phyloP scores from a whole-genome alignment of 108 stramenopile genomes.

The Cyclotella sp. region DNA sequence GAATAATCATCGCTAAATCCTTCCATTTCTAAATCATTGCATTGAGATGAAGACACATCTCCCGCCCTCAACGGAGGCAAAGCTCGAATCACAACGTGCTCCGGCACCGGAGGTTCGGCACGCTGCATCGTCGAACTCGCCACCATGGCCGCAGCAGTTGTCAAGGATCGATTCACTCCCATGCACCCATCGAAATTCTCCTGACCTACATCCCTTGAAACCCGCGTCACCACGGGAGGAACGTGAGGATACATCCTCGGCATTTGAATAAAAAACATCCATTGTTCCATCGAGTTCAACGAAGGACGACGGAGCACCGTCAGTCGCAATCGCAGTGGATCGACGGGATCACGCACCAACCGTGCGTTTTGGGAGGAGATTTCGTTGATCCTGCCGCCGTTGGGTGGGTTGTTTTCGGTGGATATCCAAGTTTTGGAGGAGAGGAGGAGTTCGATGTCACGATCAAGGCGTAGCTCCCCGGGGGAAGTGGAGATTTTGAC shows the following conservation, averaged over 20 bases:
- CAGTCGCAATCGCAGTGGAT: conserved; percentile 59
- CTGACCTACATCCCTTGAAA: conserved; percentile 40
- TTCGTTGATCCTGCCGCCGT: conserved; percentile 20
- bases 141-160: conserved; percentile 32
- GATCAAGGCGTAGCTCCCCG: conserved; percentile 74
- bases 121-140: conserved; percentile 56
- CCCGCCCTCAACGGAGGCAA: neutral
- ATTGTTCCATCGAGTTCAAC: conserved; percentile 42
- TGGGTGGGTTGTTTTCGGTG: conserved; percentile 7
- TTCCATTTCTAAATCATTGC: conserved; percentile 1
- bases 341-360: conserved; percentile 49
- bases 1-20: neutral
- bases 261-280: conserved; percentile 59
- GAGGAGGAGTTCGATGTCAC: conserved; percentile 59
- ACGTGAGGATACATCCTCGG: conserved; percentile 83
- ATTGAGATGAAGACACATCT: neutral
- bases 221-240: conserved; percentile 58
- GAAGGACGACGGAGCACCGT: conserved; percentile 35
- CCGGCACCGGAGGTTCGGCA: conserved; percentile 43
- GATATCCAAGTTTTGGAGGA: conserved; percentile 34
- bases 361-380: conserved; percentile 22
- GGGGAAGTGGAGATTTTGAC: conserved; percentile 70
- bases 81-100: conserved; percentile 19
- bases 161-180: neutral
- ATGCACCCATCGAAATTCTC: neutral